These are phyloP conservation scores for Taxawa tesnikishii DNA, from an alignment of 2,329 filamentous ascomycete species.

Conservation along the genomic window DNA sequence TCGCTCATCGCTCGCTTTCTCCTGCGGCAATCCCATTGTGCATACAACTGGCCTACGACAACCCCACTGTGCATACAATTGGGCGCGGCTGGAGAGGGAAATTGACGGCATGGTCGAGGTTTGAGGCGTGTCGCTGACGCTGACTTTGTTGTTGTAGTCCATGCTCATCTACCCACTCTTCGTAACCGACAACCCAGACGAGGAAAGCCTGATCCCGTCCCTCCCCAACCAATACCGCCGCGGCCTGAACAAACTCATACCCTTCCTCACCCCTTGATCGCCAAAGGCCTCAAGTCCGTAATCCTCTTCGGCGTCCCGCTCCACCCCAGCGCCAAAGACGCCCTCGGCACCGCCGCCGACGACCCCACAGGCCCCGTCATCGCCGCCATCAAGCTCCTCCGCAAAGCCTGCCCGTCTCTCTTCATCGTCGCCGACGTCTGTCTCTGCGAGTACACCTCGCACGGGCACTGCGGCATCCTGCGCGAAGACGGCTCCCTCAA, in stretches of 20 bases:
- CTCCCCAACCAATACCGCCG: conserved; percentile 83
- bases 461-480: conserved; percentile 94
- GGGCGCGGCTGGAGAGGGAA: too few relatives aligned
- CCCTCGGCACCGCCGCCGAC: conserved; percentile 81
- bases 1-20: too few relatives aligned
- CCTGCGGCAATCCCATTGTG: too few relatives aligned
- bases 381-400: conserved; percentile 69
- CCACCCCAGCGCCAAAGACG: conserved; percentile 70
- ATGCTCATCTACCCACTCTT: conserved; percentile 99
- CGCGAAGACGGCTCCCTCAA: conserved; percentile 86
- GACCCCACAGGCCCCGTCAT: conserved; percentile 91
- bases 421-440: conserved; percentile 92
- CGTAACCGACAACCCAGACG: conserved; percentile 85
- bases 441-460: conserved; percentile 95
- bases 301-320: conserved; percentile 94
- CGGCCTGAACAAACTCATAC: conserved; percentile 72
- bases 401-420: conserved; percentile 74
- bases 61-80: too few relatives aligned
- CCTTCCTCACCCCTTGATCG: conserved; percentile 79
- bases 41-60: too few relatives aligned
- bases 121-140: too few relatives aligned
- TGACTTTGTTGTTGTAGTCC: too few relatives aligned
- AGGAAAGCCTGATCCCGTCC: conserved; percentile 80
- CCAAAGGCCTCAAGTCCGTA: conserved; percentile 81
- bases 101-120: too few relatives aligned